Conservation (phyloP, 2,329 filamentous ascomycete genomes). For the Aspergillus novoparasiticus region DNA sequence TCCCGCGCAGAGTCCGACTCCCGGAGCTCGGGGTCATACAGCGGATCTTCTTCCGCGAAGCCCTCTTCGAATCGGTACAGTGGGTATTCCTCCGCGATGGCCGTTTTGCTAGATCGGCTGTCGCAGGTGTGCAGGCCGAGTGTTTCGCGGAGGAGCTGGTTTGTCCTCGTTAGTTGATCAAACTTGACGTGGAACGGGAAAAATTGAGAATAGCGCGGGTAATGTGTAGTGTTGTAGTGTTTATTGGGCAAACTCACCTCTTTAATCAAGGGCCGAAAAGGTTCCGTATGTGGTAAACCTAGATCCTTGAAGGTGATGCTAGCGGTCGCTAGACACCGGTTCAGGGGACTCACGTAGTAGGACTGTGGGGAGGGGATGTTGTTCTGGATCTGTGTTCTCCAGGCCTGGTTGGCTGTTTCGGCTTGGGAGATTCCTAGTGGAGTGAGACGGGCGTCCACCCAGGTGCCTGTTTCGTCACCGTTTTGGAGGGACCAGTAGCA, state of each 20-base stretch:
- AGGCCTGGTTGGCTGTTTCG: conserved; percentile 46
- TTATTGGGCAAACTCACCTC: conserved; percentile 42
- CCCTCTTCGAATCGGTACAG: conserved; percentile 54
- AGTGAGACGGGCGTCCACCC: conserved; percentile 63
- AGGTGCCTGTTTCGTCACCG: conserved; percentile 57
- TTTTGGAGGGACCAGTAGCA: conserved; percentile 62
- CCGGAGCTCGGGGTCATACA: conserved; percentile 53
- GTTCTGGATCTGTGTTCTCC: conserved; percentile 49
- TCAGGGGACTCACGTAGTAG: conserved; percentile 62
- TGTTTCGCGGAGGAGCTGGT: conserved; percentile 57
- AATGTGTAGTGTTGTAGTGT: too few species aligned
- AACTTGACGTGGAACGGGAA: too few species aligned
- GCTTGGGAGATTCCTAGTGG: conserved; percentile 56
- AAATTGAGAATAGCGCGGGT: too few species aligned
- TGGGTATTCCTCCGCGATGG: conserved; percentile 54
- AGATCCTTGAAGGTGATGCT: conserved; percentile 56
- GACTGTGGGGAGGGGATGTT: conserved; percentile 56
- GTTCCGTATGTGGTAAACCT: conserved; percentile 45
- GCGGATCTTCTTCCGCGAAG: conserved; percentile 57
- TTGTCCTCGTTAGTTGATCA: background rate
- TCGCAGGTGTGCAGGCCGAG: conserved; percentile 66
- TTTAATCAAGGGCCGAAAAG: conserved; percentile 59
- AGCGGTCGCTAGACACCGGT: conserved; percentile 61
- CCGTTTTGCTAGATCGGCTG: conserved; percentile 52
- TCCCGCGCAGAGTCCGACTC: conserved; percentile 55